Evolutionary conservation across 257 asterid species (phyloP).

Genomic region (Salvia hispanica): DNA sequence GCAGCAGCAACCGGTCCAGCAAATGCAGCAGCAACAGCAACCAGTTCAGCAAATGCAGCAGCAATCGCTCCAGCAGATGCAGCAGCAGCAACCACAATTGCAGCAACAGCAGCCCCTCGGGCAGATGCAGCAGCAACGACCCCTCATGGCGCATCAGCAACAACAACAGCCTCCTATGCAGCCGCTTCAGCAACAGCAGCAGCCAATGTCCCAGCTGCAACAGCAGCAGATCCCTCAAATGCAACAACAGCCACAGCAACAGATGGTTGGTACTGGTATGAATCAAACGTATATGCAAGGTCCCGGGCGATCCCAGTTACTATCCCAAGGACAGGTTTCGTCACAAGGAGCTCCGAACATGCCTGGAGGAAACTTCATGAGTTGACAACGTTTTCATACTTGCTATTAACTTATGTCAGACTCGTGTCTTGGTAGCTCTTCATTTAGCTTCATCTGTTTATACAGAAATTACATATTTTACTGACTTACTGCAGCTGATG

Average conservation of each 20-base stretch:
- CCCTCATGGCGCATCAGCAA: background rate
- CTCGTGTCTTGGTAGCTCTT: constrained; percentile 5
- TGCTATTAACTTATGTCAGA: background rate
- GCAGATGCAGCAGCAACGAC: constrained; percentile 34
- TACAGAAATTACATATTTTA: background rate
- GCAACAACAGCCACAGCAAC: constrained; percentile 50
- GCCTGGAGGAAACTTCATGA: constrained; percentile 74
- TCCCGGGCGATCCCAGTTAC: constrained; percentile 59
- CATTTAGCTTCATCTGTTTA: background rate
- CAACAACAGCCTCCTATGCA: constrained; percentile 34
- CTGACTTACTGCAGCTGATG: background rate
- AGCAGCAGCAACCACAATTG: constrained; percentile 13
- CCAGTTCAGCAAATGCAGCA: background rate
- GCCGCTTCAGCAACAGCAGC: constrained; percentile 40
- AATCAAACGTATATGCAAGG: constrained; percentile 76
- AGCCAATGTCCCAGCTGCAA: constrained; percentile 10
- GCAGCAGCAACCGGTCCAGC: background rate
- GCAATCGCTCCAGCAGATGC: constrained; percentile 19
- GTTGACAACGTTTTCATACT: constrained; percentile 20
- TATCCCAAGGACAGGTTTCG: constrained; percentile 78
- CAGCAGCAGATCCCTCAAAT: constrained; percentile 46
- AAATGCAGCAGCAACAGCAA: constrained; percentile 39
- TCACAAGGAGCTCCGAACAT: constrained; percentile 69
- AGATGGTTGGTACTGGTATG: constrained; percentile 62
- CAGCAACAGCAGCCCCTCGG: constrained; percentile 39